phyloP scores from a whole-genome alignment of 345 rosid genomes.

The Aethionema arabicum region DNA sequence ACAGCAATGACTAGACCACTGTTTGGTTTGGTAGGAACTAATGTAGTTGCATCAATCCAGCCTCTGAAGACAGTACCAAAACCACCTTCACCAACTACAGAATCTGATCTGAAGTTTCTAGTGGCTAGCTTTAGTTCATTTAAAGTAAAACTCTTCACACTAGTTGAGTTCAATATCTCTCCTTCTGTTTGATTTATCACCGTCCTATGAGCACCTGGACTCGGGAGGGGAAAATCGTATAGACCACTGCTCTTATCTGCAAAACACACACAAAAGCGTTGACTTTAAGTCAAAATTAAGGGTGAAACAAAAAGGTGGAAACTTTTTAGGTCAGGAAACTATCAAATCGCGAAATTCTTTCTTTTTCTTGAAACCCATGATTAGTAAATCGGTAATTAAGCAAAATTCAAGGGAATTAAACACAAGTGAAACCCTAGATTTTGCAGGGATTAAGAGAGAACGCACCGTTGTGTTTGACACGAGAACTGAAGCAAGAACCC shows the following conservation, averaged over 20 bases:
- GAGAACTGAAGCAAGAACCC: constrained; percentile 79
- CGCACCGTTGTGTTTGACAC: constrained; percentile 55
- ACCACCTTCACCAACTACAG: constrained; percentile 98
- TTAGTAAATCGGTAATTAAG: background rate
- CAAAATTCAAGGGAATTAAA: background rate
- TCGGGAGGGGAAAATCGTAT: constrained; percentile 44
- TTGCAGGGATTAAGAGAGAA: constrained; percentile 1
- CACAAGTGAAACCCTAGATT: background rate
- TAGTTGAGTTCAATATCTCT: constrained; percentile 68
- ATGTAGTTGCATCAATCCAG: constrained; percentile 82
- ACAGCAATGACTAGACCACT: constrained; percentile 87
- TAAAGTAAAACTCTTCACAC: constrained; percentile 66
- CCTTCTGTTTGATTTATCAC: constrained; percentile 61
- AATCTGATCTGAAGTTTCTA: constrained; percentile 88
- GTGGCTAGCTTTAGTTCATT: constrained; percentile 77
- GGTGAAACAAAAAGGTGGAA: background rate
- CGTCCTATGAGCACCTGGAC: constrained; percentile 46
- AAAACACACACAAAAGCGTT: constrained; percentile 21
- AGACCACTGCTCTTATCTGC: constrained; percentile 43
- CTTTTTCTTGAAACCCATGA: background rate
- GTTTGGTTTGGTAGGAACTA: constrained; percentile 66
- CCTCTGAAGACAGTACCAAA: constrained; percentile 92
- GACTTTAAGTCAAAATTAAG: constrained; percentile 29
- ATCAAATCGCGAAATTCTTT: background rate
- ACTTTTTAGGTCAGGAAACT: background rate